Base-by-base conservation (phyloP, 2,329 filamentous ascomycete genomes). In the Coniochaeta sp. region DNA sequence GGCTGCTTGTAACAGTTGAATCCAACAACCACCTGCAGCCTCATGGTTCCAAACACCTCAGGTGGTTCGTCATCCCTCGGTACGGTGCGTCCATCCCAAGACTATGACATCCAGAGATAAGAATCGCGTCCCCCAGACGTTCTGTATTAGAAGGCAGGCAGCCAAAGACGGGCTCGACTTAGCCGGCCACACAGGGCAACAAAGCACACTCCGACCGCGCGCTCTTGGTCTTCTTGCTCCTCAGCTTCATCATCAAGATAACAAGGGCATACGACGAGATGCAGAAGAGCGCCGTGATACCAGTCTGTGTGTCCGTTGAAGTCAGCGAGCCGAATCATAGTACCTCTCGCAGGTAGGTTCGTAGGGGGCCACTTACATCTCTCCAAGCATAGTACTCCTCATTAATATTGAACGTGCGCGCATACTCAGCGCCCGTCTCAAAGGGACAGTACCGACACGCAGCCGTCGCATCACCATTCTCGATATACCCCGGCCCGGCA, bases 401-500 rank as follows among this genome's bases (percentile, higher is more conserved):
- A 8, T 72, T 81, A 3, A 85, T 72, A 57, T 82, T 84, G 60
- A 87, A 85, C 1, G 71, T 68, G 0, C 63, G 64, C 0, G 77
- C 77, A 58, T 82, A 87, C 55, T 79, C 65, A 57, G 86, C 81
- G 0, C 84, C 84, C 1, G 67, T 76, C 1, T 72, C 71, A 53
- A 78, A 83, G 56, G 82, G 78, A 55, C 85, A 88, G 60, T 78
- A 84, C 24, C 81, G 75, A 63, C 85, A 87, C 20, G 77, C 76
- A 62, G 85, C 86, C 18, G 78, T 58, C 0, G 80, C 82, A 51
- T 77, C 69, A 0, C 66, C 63, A 10, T 71, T 74, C 1, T 75
- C 73, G 1, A 87, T 78, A 54, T 85, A 85, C 0, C 85, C 83
- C n/a, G n/a, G n/a, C n/a, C n/a, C n/a, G n/a, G n/a, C n/a, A n/a